phyloP scores from a whole-genome alignment of 352 stramenopile genomes.

The Phytophthora brassicae region DNA sequence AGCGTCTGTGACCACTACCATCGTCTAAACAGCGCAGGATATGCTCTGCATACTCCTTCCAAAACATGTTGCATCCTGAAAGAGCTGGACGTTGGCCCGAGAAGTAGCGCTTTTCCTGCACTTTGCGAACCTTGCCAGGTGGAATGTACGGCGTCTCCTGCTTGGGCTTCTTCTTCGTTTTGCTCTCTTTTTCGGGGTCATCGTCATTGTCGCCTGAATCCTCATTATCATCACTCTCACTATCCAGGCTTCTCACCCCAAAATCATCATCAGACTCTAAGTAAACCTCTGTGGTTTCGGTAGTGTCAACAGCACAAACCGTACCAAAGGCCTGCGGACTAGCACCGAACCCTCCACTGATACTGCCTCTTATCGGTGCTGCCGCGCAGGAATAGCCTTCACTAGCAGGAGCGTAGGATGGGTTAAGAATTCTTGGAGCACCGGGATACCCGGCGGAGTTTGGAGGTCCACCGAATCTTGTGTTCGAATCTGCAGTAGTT shows the following conservation, averaged over 20 bases:
- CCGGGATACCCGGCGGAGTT: background rate
- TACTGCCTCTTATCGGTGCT: slow-evolving; percentile 1
- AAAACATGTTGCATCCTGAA: slow-evolving; percentile 53
- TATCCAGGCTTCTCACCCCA: slow-evolving; percentile 26
- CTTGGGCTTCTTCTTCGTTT: slow-evolving; percentile 20
- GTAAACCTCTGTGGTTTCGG: background rate
- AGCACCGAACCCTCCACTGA: background rate
- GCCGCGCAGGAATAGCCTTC: background rate
- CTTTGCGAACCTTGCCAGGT: slow-evolving; percentile 46
- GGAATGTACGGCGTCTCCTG: slow-evolving; percentile 37
- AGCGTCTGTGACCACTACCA: slow-evolving; percentile 15
- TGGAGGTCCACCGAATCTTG: background rate
- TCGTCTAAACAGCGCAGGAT: slow-evolving; percentile 11
- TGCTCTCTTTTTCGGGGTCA: slow-evolving; percentile 3
- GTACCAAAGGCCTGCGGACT: slow-evolving; percentile 2
- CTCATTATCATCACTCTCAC: slow-evolving; percentile 18
- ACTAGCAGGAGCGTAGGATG: background rate
- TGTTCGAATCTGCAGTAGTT: background rate
- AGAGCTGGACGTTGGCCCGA: slow-evolving; percentile 30
- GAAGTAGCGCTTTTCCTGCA: slow-evolving; percentile 48
- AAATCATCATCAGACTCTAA: slow-evolving; percentile 13
- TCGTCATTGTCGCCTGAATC: slow-evolving; percentile 9
- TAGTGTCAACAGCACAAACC: background rate
- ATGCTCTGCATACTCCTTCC: slow-evolving; percentile 58
- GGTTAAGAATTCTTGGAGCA: background rate